Percentiles rank a stretch among this genome's conserved stretches.
Evolutionary conservation across 1,139 yeast genomes (phyloP).

Genomic region (Nakaseomyces sp.): DNA sequence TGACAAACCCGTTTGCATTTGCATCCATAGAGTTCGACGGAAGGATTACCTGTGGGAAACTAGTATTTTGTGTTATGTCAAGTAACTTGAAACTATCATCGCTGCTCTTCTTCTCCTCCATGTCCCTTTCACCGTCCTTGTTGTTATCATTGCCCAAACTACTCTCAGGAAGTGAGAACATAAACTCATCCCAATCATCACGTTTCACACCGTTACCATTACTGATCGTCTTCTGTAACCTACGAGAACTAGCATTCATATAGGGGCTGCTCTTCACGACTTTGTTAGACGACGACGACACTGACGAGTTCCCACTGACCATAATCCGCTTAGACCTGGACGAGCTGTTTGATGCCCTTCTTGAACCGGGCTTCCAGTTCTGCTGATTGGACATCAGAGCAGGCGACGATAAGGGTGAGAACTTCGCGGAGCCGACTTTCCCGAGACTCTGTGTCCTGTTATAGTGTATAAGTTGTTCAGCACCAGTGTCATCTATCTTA

Average conservation of each 20-base stretch:
- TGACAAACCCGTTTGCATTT: not conserved
- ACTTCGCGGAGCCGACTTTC: conserved; percentile 4
- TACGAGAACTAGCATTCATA: conserved; percentile 12
- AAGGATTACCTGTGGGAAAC: conserved; percentile 23
- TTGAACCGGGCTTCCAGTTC: conserved; percentile 12
- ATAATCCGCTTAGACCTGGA: conserved; percentile 13
- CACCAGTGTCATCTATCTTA: not conserved
- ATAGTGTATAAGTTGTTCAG: not conserved
- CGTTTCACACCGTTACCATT: not conserved
- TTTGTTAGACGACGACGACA: conserved; percentile 18
- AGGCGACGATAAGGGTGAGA: conserved; percentile 27
- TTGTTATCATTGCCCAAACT: conserved; percentile 12
- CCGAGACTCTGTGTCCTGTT: not conserved
- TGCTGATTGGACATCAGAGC: conserved; percentile 19
- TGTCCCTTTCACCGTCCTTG: not conserved
- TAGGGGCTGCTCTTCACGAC: conserved; percentile 27
- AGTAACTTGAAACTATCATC: not conserved
- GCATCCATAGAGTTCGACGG: conserved; percentile 18
- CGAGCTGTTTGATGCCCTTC: conserved; percentile 11
- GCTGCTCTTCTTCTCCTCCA: not conserved
- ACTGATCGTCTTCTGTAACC: conserved; percentile 6
- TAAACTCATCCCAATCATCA: conserved; percentile 22
- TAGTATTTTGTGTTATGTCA: conserved; percentile 1
- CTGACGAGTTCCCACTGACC: conserved; percentile 8
- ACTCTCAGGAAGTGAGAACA: conserved; percentile 27